phyloP scores from a whole-genome alignment of 345 rosid genomes.

The Physaria fendleri region DNA sequence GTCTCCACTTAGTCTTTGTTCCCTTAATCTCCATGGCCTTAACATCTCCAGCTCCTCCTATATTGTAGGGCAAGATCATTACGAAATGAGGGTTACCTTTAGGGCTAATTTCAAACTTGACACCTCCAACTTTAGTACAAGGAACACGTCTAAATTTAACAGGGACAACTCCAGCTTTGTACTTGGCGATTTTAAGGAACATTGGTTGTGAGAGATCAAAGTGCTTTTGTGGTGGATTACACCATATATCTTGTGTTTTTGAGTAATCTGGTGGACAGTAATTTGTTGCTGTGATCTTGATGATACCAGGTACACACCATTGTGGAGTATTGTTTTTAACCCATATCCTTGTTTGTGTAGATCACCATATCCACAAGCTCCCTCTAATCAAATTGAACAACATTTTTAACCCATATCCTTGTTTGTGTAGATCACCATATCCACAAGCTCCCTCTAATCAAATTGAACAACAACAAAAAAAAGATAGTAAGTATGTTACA shows the following conservation, averaged over 20 bases:
- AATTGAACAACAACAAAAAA: neutral
- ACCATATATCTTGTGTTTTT: neutral
- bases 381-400: slow-evolving; percentile 25
- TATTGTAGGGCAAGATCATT: neutral
- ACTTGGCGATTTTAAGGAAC: neutral
- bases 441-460: slow-evolving; percentile 51
- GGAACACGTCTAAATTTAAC: neutral
- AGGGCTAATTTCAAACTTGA: neutral
- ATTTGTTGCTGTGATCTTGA: neutral
- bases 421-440: slow-evolving; percentile 44
- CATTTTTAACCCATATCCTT: slow-evolving; percentile 41
- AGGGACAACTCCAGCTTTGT: neutral
- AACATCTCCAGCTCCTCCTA: neutral
- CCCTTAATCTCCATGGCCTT: neutral
- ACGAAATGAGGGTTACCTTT: neutral
- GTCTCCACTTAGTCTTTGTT: neutral
- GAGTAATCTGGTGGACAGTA: neutral
- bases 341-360: slow-evolving; percentile 46
- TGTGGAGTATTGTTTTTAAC: slow-evolving; percentile 32
- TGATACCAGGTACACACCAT: no score
- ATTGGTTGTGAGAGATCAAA: neutral
- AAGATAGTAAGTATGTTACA: no score
- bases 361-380: slow-evolving; percentile 57
- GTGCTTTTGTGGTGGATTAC: neutral
- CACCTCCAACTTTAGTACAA: neutral